Evolutionary conservation across 306 rosid species (phyloP).

Genomic region (Vicia villosa): DNA sequence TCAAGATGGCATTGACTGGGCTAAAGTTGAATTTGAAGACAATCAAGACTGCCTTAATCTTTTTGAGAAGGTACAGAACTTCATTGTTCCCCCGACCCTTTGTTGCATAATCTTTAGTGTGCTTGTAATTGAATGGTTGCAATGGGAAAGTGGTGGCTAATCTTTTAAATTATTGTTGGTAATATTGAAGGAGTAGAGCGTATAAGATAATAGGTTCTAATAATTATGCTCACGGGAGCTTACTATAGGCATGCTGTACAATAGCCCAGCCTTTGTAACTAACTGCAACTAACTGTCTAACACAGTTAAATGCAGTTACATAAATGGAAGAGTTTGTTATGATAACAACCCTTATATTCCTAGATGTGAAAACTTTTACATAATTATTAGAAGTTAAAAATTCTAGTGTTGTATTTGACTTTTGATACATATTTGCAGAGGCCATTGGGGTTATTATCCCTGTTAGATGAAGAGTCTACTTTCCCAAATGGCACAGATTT

Average conservation of each 20-base stretch:
- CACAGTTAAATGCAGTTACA: too few species aligned
- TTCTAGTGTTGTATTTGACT: conserved; percentile 13
- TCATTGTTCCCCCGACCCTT: not conserved
- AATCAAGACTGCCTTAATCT: conserved; percentile 89
- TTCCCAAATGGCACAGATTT: conserved; percentile 95
- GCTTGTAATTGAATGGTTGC: conserved; percentile 16
- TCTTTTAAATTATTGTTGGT: not conserved
- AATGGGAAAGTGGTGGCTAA: not conserved
- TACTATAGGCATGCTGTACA: too few species aligned
- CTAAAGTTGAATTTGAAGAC: conserved; percentile 94
- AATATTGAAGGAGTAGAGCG: not conserved
- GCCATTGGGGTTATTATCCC: conserved; percentile 91
- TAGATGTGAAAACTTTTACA: conserved; percentile 18
- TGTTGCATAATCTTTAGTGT: not conserved
- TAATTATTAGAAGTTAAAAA: conserved; percentile 6
- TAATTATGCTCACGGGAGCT: too few species aligned
- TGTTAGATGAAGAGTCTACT: conserved; percentile 95
- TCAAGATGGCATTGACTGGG: conserved; percentile 95
- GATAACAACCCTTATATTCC: not conserved
- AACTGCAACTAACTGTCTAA: too few species aligned
- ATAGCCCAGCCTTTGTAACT: too few species aligned
- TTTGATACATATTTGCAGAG: conserved; percentile 37
- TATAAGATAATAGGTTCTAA: too few species aligned
- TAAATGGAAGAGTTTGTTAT: conserved; percentile 7
- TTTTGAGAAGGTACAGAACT: conserved; percentile 72